Evolutionary conservation across 192 early-diverging fungal species (phyloP), one percentile per base, ranked within the genome.

Genomic region (Gorgonomyces haynaldii): DNA sequence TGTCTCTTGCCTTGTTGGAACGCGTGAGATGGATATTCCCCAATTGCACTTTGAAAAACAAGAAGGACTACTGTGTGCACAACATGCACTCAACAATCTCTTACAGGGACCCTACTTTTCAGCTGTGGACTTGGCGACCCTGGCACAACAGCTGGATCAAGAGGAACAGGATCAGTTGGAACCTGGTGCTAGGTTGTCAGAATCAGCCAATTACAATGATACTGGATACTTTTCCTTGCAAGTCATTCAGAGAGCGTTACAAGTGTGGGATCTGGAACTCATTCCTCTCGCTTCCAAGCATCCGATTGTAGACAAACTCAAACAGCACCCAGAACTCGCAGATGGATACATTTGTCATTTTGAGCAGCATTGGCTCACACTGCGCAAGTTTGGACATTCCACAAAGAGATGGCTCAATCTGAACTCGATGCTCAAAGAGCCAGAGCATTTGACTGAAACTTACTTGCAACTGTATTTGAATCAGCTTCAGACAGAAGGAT

Each of bases 51-150:
- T n/a, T 34, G 32, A 34, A 34, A 34, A 80, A 70, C 83, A 87
- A 81, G 81, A 85, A 56, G 85, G 84, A 22, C 70, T 80, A 43
- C 64, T 88, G 31, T 88, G 85, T 48, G 84, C 84, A 0, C 85
- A 88, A 32, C 84, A 88, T 65, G 81, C 82, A 23, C 48, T 88
- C 40, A 88, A 88, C 53, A 68, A 79, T n/a, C 62, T 86, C 9
- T 64, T 86, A 10, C 67, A 67, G 61, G 81, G 81, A 19, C 46
- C 64, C 5, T 85, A 84, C 46, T 87, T 84, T 43, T 79, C 83
- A 2, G 79, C 85, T 3, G 76, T 85, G 6, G 85, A 88, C 61
- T 54, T 88, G 9, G 72, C 81, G 17, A 67, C 73, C 20, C 67
- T 88, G 30, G 85, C 79, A 17, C 54, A 66, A 19, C 67, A 82